Conservation (phyloP, 169 alveolate genomes). For the Plasmodium reichenowi region DNA sequence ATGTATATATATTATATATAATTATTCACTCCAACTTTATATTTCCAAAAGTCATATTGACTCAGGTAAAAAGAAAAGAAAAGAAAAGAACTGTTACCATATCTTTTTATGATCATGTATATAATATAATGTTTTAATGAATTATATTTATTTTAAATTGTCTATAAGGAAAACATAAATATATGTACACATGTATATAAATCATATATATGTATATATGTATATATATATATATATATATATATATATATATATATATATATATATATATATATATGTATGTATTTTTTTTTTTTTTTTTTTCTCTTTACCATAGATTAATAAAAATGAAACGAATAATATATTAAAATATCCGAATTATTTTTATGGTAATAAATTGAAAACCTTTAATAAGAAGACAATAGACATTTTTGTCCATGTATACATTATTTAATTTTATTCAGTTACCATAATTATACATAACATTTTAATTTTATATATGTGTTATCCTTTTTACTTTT, state of each 20-base stretch:
- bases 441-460: no score
- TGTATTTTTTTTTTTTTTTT: background rate
- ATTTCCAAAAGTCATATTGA: background rate
- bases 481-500: background rate
- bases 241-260: background rate
- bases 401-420: no score
- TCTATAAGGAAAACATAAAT: background rate
- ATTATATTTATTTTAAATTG: no score
- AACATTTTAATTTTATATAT: no score
- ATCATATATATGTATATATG: background rate
- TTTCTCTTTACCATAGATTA: slow-evolving; percentile 11
- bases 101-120: no score
- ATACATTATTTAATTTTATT: no score
- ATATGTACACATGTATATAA: background rate
- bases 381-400: no score
- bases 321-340: slow-evolving; percentile 37
- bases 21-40: slow-evolving; percentile 14
- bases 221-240: no score
- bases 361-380: slow-evolving; percentile 32
- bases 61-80: no score
- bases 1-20: slow-evolving; percentile 57
- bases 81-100: no score
- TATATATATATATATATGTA: no score
- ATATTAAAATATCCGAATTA: slow-evolving; percentile 36
- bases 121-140: no score